Base-by-base conservation (phyloP, 2,329 filamentous ascomycete genomes). In the Coleophoma cylindrospora region DNA sequence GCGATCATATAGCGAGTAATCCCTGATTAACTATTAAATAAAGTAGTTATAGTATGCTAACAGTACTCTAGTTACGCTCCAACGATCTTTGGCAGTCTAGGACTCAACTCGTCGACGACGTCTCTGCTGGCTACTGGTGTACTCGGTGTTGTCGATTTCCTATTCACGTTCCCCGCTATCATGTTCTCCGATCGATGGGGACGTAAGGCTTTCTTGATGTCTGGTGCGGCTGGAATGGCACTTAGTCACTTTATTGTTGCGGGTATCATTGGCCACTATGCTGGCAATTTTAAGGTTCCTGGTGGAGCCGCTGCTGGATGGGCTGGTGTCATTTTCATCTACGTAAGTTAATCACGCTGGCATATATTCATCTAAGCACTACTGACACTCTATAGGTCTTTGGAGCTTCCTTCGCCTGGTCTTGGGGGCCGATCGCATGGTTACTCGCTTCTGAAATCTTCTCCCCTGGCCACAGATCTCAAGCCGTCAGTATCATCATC, bases 381-480 rank as follows among this genome's bases (percentile, higher is more conserved):
- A 41, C 4, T 12, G 1, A 21, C 22, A 17, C 15, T 8, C 22
- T 13, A 13, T 21, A 44, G 61, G 49, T 63, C 12, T 62, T 59
- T 33, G 52, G 52, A 51, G 54, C 36, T 19, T 45, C 40, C 22
- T 60, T 60, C 4, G 55, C 55, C 14, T 55, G 54, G 27, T 50
- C 54, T 12, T 48, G 56, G 56, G 54, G 54, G 51, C 84, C 84
- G 2, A 83, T 80, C 58, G 77, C 81, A 0, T 89, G 86, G 86
- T 85, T 87, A 53, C 73, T 89, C 49, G 76, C 87, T 1, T 78
- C 83, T 4, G 86, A 89, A 66, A 79, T 89, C 43, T 89, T 83
- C 81, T 85, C 85, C 0, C 68, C 41, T n/a, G 41, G 21, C 14
- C 41, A 44, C 41, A 12, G 41, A 21, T 32, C 12, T 27, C 72